Base-by-base conservation (phyloP, 805 yeast species). In the Priceomyces haplophilus region DNA sequence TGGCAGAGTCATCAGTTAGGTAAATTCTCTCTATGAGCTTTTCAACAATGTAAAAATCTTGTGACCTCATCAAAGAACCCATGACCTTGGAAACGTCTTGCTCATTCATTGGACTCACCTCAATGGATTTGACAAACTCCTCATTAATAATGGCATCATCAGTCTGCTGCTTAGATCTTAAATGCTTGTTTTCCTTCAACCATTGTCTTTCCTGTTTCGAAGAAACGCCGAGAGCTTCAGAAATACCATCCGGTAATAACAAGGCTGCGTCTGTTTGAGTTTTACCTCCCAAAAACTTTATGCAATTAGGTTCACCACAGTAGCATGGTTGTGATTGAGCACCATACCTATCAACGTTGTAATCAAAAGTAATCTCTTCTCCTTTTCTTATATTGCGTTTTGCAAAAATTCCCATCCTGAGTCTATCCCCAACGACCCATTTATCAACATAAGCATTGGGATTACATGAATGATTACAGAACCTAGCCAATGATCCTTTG, bases 391-490 rank as follows among this genome's bases (percentile, higher is more conserved):
- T 88, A 20, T 72, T 64, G 49, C 96, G 72, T 52, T 85, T 85
- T 39, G 97, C 87, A 60, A 91, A 93, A 18, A 91, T 85, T 21
- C 98, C 99, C 98, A 93, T 93, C 50, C 88, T 76, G 44, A 88
- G 72, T 59, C 88, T 85, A 46, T 85, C 87, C 21, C 89, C 89
- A 11, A 91, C 98, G 13, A 90, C 93, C 99, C 99, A 91, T 68
- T 91, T 91, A 62, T 91, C 97, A 34, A 91, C 96, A 54, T 79
- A 88, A 17, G 96, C 91, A 62, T 93, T 93, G 10, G 99, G 99
- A 55, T 79, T 82, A 63, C 99, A 91, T 16, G 96, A 88, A 65
- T 91, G 99, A 64, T 91, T 91, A 59, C 93, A 85, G 66, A 90
- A 93, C 44, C 99, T 74, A 1, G 96, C 97, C 43, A 91, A 64